phyloP scores from a whole-genome alignment of 1,139 yeast genomes.

The Yamadazyma aaseri region DNA sequence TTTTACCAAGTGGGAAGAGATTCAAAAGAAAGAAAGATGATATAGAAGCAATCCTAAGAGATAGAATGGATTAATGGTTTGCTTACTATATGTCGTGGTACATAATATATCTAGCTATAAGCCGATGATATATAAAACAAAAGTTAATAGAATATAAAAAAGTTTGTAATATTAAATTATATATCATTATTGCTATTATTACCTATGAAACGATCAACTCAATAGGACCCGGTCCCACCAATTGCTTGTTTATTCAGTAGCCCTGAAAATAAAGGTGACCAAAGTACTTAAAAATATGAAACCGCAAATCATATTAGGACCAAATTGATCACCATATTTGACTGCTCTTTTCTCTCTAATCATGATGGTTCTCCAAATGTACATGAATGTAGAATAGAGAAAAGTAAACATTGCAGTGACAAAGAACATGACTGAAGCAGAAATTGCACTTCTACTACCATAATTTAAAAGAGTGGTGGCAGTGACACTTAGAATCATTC shows the following conservation, averaged over 20 bases:
- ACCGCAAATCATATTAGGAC: slow-evolving; percentile 80
- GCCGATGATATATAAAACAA: too few species aligned
- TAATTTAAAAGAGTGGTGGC: slow-evolving; percentile 69
- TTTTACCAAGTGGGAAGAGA: slow-evolving; percentile 69
- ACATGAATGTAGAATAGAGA: slow-evolving; percentile 68
- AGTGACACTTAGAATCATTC: slow-evolving; percentile 69
- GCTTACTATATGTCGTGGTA: background rate
- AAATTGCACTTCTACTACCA: slow-evolving; percentile 66
- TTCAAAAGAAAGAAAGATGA: slow-evolving; percentile 51
- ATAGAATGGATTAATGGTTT: slow-evolving; percentile 26
- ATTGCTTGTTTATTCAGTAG: slow-evolving; percentile 30
- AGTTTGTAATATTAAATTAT: too few species aligned
- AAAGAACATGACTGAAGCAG: slow-evolving; percentile 90
- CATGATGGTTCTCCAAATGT: slow-evolving; percentile 78
- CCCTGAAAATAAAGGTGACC: slow-evolving; percentile 64
- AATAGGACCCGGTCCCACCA: too few species aligned
- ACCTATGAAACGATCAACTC: too few species aligned
- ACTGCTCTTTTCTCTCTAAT: slow-evolving; percentile 82
- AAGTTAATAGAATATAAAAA: slow-evolving; percentile 1
- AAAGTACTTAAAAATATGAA: slow-evolving; percentile 73
- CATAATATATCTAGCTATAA: too few species aligned
- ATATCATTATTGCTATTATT: too few species aligned
- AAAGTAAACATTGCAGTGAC: slow-evolving; percentile 74
- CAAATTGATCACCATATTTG: slow-evolving; percentile 82
- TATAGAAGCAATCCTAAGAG: slow-evolving; percentile 57